Evolutionary conservation across 805 yeast species (phyloP), one percentile per base, ranked within the genome.

Genomic region (Ogataea degrootiae): DNA sequence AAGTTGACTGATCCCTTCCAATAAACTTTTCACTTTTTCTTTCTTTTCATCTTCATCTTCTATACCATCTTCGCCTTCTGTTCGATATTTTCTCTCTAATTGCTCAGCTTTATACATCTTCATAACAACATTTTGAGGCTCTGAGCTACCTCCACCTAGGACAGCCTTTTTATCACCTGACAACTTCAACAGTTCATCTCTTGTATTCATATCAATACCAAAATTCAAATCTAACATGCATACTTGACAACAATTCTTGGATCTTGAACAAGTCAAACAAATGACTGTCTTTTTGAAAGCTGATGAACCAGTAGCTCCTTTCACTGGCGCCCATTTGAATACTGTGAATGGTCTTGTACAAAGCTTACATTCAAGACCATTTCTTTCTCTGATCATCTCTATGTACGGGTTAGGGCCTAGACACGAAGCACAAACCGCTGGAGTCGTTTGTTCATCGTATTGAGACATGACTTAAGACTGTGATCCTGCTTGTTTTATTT

Each of bases 331-430:
- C 96, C 96, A 88, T 47, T 85, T 76, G 61, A 79, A 92, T 1
- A 84, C 82, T 0, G 91, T 83, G 69, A 85, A 92, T 1, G 96
- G 90, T 42, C 95, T 68, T 0, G 95, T 84, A 61, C 98, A 92
- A 15, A 86, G 68, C 61, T 84, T 83, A 63, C 98, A 92, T 61
- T 86, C 85, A n/a, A 77, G 84, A 1, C 96, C 96, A 45, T 76
- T 68, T 12, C 68, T 67, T 49, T 86, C 90, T 53, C 85, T 74
- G 1, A 80, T 74, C 85, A 91, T 80, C 45, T 86, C 79, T n/a
- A 85, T 58, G 54, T 83, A 79, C 19, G 80, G 76, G 45, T 80
- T 76, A 0, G 74, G 58, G 0, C 97, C 97, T 23, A 88, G 68
- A 62, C 97, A 90, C 6, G 61, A 56, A 35, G 80, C 82, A 63